Percentiles rank a stretch among this genome's conserved stretches.
Evolutionary conservation across 1,284 basidiomycete species (phyloP).

Genomic region (Coniferiporia sulphurascens): DNA sequence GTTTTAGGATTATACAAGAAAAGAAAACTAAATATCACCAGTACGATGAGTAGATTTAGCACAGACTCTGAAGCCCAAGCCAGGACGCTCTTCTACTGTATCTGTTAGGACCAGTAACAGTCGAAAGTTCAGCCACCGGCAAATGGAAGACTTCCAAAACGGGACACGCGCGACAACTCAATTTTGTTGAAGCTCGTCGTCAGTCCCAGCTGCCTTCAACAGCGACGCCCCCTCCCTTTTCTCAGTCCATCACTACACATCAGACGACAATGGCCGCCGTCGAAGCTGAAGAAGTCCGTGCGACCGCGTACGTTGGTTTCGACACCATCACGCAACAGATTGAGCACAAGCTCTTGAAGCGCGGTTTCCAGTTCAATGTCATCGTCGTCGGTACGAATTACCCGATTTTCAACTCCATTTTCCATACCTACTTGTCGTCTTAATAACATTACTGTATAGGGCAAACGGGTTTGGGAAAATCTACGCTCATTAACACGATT

Average conservation of each 20-base stretch:
- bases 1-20: too few species aligned
- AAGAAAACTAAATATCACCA: too few species aligned
- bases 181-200: background rate
- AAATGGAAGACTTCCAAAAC: background rate
- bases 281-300: conserved; percentile 73
- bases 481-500: conserved; percentile 97
- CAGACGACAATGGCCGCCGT: conserved; percentile 36
- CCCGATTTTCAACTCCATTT: conserved; percentile 1
- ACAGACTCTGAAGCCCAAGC: too few species aligned
- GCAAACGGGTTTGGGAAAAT: conserved; percentile 97
- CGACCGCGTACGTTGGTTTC: conserved; percentile 88
- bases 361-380: conserved; percentile 98
- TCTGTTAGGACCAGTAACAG: background rate
- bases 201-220: background rate
- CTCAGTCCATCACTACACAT: background rate
- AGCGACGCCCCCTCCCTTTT: background rate
- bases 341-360: conserved; percentile 98
- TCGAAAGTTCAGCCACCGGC: conserved; percentile 1
- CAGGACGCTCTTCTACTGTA: too few species aligned
- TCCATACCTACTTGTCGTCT: background rate
- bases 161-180: background rate
- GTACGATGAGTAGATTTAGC: too few species aligned
- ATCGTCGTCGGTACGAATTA: conserved; percentile 82
- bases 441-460: conserved; percentile 41
- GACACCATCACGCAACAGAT: conserved; percentile 97